Percentiles rank a stretch among this genome's conserved stretches.
These are phyloP conservation scores for Talaromyces nanjingensis DNA, from an alignment of 495 filamentous ascomycete genomes.

Conservation along the genomic window DNA sequence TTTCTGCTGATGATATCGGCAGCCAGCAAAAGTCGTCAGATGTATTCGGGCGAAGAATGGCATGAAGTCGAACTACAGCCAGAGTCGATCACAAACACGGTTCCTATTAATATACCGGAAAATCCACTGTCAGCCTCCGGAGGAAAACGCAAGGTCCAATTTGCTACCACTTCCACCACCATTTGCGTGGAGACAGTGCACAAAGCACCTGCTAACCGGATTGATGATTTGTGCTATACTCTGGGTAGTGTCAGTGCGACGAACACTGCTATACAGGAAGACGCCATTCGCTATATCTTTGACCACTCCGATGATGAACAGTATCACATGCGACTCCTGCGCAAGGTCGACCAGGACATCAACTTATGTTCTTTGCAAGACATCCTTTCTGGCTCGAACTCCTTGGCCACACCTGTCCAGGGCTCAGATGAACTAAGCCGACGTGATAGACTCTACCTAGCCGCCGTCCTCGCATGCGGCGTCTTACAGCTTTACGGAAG, in stretches of 20 bases:
- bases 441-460: slow-evolving; percentile 22
- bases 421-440: slow-evolving; percentile 9
- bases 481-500: slow-evolving; percentile 27
- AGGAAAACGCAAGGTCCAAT: background rate
- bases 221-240: background rate
- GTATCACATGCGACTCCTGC: background rate
- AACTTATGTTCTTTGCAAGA: background rate
- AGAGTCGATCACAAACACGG: background rate
- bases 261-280: background rate
- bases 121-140: background rate
- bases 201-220: background rate
- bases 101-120: background rate
- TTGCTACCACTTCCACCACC: background rate
- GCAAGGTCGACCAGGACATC: background rate
- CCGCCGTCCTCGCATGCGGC: slow-evolving; percentile 24
- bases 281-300: background rate
- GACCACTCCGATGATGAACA: background rate
- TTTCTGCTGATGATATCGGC: background rate
- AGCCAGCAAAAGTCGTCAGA: background rate
- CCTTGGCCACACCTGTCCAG: background rate
- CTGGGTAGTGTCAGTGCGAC: background rate
- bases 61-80: background rate
- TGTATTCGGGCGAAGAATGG: background rate
- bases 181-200: background rate
- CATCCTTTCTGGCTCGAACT: background rate